These are phyloP conservation scores for Agaricus blazei DNA, from an alignment of 768 basidiomycete genomes.

Conservation along the genomic window DNA sequence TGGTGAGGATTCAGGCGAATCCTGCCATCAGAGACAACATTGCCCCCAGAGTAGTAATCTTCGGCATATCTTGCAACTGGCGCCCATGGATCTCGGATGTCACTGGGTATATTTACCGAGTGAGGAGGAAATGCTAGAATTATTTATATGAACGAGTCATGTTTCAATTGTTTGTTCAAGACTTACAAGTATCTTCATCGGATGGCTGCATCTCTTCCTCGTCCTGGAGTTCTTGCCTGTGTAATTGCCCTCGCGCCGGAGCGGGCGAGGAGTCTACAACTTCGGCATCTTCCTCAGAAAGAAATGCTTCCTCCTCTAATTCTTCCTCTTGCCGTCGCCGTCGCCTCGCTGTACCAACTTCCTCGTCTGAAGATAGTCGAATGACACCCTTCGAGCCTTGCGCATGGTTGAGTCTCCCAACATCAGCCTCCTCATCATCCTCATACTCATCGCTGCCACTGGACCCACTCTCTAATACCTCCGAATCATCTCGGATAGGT, in stretches of 20 bases:
- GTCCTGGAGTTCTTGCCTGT: constrained; percentile 9
- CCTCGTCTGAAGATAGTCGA: constrained; percentile 4
- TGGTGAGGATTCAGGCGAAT: constrained; percentile 19
- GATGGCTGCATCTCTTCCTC: constrained; percentile 25
- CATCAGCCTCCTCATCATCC: constrained; percentile 18
- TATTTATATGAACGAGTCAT: constrained; percentile 10
- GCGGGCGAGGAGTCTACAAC: constrained; percentile 8
- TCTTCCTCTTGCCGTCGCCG: constrained; percentile 13
- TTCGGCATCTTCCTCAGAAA: constrained; percentile 17
- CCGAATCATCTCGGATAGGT: background rate
- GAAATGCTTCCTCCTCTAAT: constrained; percentile 13
- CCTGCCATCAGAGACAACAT: constrained; percentile 17
- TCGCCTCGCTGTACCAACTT: background rate
- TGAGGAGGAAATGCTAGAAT: constrained; percentile 20
- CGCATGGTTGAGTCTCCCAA: constrained; percentile 13
- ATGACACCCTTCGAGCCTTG: constrained; percentile 2
- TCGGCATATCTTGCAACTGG: constrained; percentile 28
- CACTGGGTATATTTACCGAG: constrained; percentile 11
- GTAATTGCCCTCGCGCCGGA: constrained; percentile 8
- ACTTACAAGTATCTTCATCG: constrained; percentile 27
- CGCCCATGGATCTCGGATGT: constrained; percentile 31
- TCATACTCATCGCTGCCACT: constrained; percentile 14
- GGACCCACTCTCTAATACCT: constrained; percentile 1
- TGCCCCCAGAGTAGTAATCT: constrained; percentile 39
- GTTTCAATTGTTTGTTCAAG: background rate